Evolutionary conservation across 139 green algal genomes (phyloP).

Genomic region (Microglena sp.): DNA sequence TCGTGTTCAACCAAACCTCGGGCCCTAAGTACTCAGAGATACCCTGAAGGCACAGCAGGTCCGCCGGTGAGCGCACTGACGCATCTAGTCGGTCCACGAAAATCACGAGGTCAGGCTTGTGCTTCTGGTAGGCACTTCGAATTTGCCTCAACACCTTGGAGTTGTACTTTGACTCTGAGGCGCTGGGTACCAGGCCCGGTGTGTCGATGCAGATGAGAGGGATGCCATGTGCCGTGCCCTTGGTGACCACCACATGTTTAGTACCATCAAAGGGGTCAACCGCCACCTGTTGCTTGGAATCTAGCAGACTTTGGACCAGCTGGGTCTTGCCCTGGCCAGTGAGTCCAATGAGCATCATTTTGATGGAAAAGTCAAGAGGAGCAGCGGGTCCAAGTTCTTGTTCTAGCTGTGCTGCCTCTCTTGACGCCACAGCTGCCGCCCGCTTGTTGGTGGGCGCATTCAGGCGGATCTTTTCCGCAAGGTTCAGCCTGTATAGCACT

Average conservation of each 20-base stretch:
- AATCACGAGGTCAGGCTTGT: conserved; percentile 42
- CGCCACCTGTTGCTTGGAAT: not conserved
- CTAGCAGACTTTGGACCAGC: conserved; percentile 36
- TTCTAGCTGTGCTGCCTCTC: conserved; percentile 22
- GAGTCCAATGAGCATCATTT: conserved; percentile 46
- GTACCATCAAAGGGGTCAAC: conserved; percentile 41
- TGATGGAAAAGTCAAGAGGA: conserved; percentile 29
- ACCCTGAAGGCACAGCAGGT: conserved; percentile 21
- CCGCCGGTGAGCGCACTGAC: conserved; percentile 7
- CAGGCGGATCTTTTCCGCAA: conserved; percentile 44
- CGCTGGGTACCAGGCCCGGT: conserved; percentile 27
- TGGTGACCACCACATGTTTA: conserved; percentile 11
- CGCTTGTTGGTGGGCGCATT: conserved; percentile 33
- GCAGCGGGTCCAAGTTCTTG: conserved; percentile 7
- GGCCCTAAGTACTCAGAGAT: conserved; percentile 25
- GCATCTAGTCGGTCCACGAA: conserved; percentile 43
- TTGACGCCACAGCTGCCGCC: conserved; percentile 19
- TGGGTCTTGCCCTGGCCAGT: conserved; percentile 44
- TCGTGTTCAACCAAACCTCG: conserved; percentile 46
- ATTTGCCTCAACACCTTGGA: conserved; percentile 29
- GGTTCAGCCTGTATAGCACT: conserved; percentile 35
- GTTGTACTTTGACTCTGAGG: conserved; percentile 20
- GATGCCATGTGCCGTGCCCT: conserved; percentile 19
- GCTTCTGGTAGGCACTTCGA: conserved; percentile 3
- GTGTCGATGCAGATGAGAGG: conserved; percentile 37